Conservation (phyloP, 2,329 filamentous ascomycete genomes). For the Trichoderma sp. region DNA sequence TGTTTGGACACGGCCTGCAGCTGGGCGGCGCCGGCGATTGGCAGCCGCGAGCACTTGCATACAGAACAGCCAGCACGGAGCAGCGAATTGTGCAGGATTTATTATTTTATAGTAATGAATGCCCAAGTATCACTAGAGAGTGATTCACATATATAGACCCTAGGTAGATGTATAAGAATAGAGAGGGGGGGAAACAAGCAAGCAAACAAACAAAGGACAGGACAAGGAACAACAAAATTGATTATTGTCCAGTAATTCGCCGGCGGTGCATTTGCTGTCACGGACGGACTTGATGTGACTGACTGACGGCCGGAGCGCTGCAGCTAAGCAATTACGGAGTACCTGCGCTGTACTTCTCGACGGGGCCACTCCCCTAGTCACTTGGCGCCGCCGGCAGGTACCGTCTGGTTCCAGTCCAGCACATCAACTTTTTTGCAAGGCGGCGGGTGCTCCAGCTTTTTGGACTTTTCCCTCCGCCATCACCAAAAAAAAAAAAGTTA, state of each 20-base stretch:
- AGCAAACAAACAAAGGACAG: background rate
- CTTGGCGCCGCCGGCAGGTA: conserved; percentile 7
- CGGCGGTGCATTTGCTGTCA: background rate
- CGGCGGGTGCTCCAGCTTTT: background rate
- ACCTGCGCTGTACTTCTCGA: background rate
- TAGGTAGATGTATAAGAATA: background rate
- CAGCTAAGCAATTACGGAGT: background rate
- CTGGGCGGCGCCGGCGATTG: conserved; percentile 6
- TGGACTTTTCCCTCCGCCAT: conserved; percentile 18
- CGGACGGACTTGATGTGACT: background rate
- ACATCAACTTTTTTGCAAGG: conserved; percentile 3
- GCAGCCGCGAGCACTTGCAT: conserved; percentile 10
- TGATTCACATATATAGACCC: background rate
- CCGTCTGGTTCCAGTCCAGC: background rate
- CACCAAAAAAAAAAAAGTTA: conserved; percentile 12
- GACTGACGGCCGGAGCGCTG: background rate
- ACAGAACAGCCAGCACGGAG: background rate
- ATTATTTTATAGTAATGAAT: background rate
- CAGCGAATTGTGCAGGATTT: background rate
- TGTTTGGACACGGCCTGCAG: conserved; percentile 2
- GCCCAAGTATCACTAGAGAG: too few species aligned
- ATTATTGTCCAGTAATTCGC: background rate
- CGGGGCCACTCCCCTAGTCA: background rate
- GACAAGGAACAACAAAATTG: background rate
- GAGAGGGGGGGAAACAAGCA: background rate